Conservation (phyloP, 2,329 filamentous ascomycete genomes). For the Sclerotinia trifoliorum region DNA sequence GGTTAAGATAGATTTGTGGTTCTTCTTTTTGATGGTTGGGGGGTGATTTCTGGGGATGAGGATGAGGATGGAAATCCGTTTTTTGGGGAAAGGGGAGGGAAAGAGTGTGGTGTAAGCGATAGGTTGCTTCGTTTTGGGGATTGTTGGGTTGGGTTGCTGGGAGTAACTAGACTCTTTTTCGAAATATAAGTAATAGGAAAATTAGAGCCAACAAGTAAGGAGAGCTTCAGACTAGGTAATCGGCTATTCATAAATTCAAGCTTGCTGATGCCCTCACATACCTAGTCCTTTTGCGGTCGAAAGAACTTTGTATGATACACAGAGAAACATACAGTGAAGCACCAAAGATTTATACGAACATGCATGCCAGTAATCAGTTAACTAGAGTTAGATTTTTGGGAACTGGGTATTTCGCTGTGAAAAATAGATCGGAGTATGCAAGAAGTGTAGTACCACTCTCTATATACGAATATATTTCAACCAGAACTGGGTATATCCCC, state of each 20-base stretch:
- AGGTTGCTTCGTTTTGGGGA: neutral
- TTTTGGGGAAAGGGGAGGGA: too few species aligned
- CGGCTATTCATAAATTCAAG: neutral
- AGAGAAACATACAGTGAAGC: too few species aligned
- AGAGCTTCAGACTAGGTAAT: neutral
- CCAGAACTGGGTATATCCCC: neutral
- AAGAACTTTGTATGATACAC: too few species aligned
- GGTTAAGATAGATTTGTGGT: too few species aligned
- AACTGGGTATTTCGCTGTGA: neutral
- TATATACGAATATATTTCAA: neutral
- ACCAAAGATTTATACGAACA: neutral
- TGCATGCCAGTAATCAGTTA: neutral
- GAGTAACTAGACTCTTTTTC: too few species aligned
- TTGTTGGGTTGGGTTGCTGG: neutral
- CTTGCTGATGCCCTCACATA: neutral
- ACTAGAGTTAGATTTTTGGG: neutral
- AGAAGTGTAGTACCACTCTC: too few species aligned
- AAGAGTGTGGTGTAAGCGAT: neutral
- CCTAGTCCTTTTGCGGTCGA: too few species aligned
- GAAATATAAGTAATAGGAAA: too few species aligned
- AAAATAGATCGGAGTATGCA: neutral
- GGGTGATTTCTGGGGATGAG: neutral
- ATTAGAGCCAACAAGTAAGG: too few species aligned
- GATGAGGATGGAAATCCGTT: neutral
- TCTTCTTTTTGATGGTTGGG: neutral